A percentile compares a stretch with the other conserved stretches of the same genome.
These are phyloP conservation scores for Capsicum baccatum DNA, from an alignment of 257 asterid species.

Conservation along the genomic window DNA sequence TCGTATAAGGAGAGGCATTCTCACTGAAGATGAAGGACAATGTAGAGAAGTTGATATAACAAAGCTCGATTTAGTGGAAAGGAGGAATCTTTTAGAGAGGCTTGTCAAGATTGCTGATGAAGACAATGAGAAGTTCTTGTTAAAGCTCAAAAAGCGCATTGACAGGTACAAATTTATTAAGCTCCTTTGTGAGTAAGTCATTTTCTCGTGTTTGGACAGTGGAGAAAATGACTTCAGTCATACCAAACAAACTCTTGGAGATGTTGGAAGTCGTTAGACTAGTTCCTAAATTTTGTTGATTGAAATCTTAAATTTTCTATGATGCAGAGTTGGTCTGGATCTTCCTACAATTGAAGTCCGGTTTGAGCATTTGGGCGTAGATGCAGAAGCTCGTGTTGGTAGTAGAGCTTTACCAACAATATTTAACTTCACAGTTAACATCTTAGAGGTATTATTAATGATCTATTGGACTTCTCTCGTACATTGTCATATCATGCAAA, in stretches of 20 bases:
- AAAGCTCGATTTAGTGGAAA: slow-evolving; percentile 67
- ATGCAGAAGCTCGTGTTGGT: slow-evolving; percentile 82
- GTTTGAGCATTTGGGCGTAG: slow-evolving; percentile 73
- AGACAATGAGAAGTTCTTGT: slow-evolving; percentile 80
- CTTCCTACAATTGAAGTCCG: slow-evolving; percentile 85
- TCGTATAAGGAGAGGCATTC: slow-evolving; percentile 70
- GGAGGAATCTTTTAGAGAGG: slow-evolving; percentile 70
- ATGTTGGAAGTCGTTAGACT: neutral
- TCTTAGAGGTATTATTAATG: slow-evolving; percentile 66
- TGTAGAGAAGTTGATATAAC: slow-evolving; percentile 61
- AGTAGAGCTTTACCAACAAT: slow-evolving; percentile 87
- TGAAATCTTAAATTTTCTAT: neutral
- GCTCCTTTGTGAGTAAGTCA: neutral
- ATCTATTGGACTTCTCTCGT: neutral
- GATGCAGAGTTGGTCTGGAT: slow-evolving; percentile 77
- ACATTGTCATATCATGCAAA: slow-evolving; percentile 6
- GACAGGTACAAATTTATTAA: slow-evolving; percentile 49
- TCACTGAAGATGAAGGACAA: slow-evolving; percentile 58
- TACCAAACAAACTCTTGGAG: neutral
- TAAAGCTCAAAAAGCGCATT: slow-evolving; percentile 65
- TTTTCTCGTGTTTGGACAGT: neutral
- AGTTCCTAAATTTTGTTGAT: neutral
- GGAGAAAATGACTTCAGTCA: neutral
- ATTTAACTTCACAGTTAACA: slow-evolving; percentile 65
- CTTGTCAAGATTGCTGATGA: slow-evolving; percentile 70